Evolutionary conservation across 1,284 basidiomycete species (phyloP).

Genomic region (Apiotrichum domesticum): DNA sequence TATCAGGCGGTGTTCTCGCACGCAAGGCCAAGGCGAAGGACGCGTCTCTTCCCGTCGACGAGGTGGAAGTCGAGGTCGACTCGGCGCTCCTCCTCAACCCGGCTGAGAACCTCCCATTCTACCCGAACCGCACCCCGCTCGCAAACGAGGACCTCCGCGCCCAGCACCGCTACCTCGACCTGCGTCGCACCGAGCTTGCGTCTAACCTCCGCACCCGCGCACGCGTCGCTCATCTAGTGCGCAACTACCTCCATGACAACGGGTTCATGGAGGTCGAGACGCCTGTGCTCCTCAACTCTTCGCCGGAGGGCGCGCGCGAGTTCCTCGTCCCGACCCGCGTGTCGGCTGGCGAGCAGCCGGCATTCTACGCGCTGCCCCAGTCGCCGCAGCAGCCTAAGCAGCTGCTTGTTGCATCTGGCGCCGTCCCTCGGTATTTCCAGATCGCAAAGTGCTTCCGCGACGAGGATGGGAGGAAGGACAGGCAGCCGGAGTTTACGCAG

Average conservation of each 20-base stretch:
- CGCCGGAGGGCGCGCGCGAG: conserved; percentile 89
- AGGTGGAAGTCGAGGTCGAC: conserved; percentile 72
- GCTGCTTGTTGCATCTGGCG: conserved; percentile 84
- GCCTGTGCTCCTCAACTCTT: conserved; percentile 82
- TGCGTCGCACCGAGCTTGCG: conserved; percentile 66
- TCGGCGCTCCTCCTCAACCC: conserved; percentile 70
- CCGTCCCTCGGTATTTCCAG: conserved; percentile 84
- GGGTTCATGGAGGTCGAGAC: conserved; percentile 90
- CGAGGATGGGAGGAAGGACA: conserved; percentile 87
- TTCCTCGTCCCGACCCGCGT: conserved; percentile 83
- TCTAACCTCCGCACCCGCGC: conserved; percentile 74
- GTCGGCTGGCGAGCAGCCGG: conserved; percentile 43
- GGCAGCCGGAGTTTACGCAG: conserved; percentile 95
- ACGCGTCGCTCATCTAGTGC: conserved; percentile 67
- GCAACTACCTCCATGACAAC: conserved; percentile 65
- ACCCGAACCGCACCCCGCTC: conserved; percentile 67
- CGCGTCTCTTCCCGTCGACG: conserved; percentile 51
- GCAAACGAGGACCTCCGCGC: conserved; percentile 79
- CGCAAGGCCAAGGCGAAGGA: conserved; percentile 54
- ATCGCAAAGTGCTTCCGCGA: conserved; percentile 92
- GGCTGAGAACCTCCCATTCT: conserved; percentile 68
- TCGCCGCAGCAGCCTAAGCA: conserved; percentile 96
- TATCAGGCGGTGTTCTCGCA: conserved; percentile 62
- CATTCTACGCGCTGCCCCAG: conserved; percentile 86
- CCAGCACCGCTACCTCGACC: conserved; percentile 79